Evolutionary conservation across 2,329 filamentous ascomycete genomes (phyloP).

Genomic region (Ascosphaera apis): DNA sequence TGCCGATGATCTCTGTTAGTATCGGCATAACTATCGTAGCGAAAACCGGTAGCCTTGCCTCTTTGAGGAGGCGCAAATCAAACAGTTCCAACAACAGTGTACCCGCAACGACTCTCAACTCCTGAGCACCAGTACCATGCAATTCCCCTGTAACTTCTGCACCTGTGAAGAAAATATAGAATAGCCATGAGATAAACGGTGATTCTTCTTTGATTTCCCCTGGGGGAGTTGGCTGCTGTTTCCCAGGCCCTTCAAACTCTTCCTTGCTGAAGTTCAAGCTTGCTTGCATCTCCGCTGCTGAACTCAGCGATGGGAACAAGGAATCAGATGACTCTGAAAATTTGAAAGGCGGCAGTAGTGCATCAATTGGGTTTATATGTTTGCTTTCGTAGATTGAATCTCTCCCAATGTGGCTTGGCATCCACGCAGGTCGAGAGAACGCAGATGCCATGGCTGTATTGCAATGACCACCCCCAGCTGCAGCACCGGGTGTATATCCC

Average conservation of each 20-base stretch:
- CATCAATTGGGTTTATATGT: not conserved
- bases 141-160: not conserved
- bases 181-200: conserved; percentile 44
- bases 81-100: not conserved
- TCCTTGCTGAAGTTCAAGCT: not conserved
- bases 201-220: conserved; percentile 2
- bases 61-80: not conserved
- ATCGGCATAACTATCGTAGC: not conserved
- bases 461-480: not conserved
- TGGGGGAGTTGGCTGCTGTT: not conserved
- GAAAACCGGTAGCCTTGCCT: not conserved
- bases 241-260: not conserved
- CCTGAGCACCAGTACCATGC: conserved; percentile 16
- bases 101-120: not conserved
- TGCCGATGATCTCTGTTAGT: not conserved
- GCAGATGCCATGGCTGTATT: not conserved
- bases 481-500: too few species aligned
- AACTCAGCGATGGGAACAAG: not conserved
- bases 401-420: not conserved
- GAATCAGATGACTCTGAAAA: not conserved
- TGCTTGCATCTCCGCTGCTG: not conserved
- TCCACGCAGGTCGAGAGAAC: not conserved
- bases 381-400: not conserved
- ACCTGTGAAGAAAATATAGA: conserved; percentile 28
- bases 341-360: not conserved